A percentile compares a stretch with the other conserved stretches of the same genome.
Conservation (phyloP, 495 filamentous ascomycete genomes). For the Penicillium macrosclerotiorum region DNA sequence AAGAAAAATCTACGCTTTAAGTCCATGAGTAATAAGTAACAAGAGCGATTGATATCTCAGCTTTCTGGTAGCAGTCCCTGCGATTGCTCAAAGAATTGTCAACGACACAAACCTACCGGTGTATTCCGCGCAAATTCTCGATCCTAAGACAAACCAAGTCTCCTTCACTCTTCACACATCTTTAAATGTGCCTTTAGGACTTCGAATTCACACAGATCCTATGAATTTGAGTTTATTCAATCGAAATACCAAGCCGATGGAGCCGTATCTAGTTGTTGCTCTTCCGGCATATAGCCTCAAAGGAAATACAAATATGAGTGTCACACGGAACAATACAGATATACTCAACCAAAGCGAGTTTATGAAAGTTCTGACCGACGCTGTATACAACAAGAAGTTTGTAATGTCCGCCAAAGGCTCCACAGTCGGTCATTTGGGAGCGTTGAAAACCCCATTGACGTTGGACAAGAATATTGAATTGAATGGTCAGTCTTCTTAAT, state of each 20-base stretch:
- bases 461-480: constrained; percentile 42
- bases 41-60: no score
- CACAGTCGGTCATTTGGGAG: constrained; percentile 34
- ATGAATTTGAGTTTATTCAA: constrained; percentile 38
- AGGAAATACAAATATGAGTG: constrained; percentile 33
- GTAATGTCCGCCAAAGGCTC: constrained; percentile 35
- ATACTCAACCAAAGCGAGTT: constrained; percentile 38
- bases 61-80: constrained; percentile 33
- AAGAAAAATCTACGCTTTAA: no score
- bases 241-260: constrained; percentile 25
- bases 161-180: constrained; percentile 36
- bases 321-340: constrained; percentile 33
- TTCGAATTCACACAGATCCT: constrained; percentile 33
- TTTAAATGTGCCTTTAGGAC: constrained; percentile 29
- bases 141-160: constrained; percentile 30
- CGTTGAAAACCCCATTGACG: constrained; percentile 30
- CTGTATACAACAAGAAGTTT: constrained; percentile 35
- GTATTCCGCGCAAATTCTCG: constrained; percentile 32
- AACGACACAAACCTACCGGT: constrained; percentile 37
- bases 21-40: no score
- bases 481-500: constrained; percentile 16
- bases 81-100: constrained; percentile 43
- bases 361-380: constrained; percentile 32
- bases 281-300: constrained; percentile 33
- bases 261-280: constrained; percentile 32